Base-by-base conservation (phyloP, 169 alveolate genomes). In the Cystoisospora suis region DNA sequence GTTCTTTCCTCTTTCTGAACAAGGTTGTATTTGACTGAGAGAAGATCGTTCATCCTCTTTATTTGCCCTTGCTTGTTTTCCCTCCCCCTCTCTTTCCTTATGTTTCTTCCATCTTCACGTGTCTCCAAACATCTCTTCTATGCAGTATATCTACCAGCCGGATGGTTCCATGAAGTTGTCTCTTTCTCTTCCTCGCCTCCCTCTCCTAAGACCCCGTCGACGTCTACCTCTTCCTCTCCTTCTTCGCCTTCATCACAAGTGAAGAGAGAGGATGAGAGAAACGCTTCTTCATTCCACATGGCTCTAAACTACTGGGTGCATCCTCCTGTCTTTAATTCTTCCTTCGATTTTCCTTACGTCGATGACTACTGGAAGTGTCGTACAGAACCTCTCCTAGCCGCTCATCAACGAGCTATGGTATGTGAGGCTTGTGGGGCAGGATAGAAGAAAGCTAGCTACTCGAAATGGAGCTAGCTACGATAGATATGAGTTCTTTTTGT, bases 121-220 rank as follows among this genome's bases (percentile, higher is more conserved):
- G 77, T 65, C n/a, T 4, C 15, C 45, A n/a, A n/a, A n/a, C n/a
- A 7, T 15, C 29, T 59, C 75, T 15, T 59, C n/a, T n/a, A 1
- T 58, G 83, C 88, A 90, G 93, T 90, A 87, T 90, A 90, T 65
- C 86, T 90, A 23, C 93, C 93, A 7, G 93, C 93, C 2, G 65
- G 93, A 42, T 90, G 93, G 93, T 90, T 90, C 40, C 93, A 90
- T 53, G 93, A 90, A n/a, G 93, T 90, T 23, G 46, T 77, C 75
- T 80, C 90, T 4, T 87, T 72, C 79, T 75, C 92, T 46, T 23
- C 12, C 65, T 12, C 12, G 23, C 29, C 65, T 53, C 29, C 29
- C 65, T 12, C 65, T 53, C 29, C 65, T 23, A 23, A 53, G 12
- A 12, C 65, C n/a, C n/a, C n/a, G n/a, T n/a, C n/a, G n/a, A n/a